These are phyloP conservation scores for Rhizopus sp. DNA, from an alignment of 371 early-diverging fungal genomes.

Conservation along the genomic window DNA sequence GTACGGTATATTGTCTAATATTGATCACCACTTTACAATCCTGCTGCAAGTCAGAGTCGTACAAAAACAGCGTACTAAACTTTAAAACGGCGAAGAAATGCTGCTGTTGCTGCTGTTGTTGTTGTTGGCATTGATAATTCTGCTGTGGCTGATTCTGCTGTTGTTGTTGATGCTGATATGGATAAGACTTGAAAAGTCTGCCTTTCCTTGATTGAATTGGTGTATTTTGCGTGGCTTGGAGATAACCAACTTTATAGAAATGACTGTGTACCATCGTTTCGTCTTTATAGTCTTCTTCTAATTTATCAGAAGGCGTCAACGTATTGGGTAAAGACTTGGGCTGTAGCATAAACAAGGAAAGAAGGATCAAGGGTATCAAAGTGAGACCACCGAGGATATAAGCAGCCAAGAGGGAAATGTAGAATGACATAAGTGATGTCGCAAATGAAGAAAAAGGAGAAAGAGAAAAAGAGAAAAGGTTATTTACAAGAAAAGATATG, in stretches of 20 bases:
- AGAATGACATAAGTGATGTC: background rate
- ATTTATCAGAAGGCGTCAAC: background rate
- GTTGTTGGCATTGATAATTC: background rate
- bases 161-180: conserved; percentile 29
- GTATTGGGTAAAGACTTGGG: background rate
- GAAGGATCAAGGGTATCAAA: conserved; percentile 36
- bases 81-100: conserved; percentile 78
- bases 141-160: conserved; percentile 18
- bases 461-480: background rate
- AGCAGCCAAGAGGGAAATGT: conserved; percentile 23
- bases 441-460: background rate
- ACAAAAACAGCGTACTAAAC: conserved; percentile 78
- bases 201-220: background rate
- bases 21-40: conserved; percentile 80
- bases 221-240: conserved; percentile 37
- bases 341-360: conserved; percentile 1
- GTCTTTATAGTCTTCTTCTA: conserved; percentile 17
- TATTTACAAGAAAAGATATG: too few relatives aligned
- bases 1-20: conserved; percentile 65
- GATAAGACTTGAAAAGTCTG: conserved; percentile 33
- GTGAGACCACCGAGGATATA: conserved; percentile 54
- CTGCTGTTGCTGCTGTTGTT: background rate
- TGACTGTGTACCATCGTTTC: conserved; percentile 7
- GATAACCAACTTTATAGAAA: conserved; percentile 54
- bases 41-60: conserved; percentile 78